These are phyloP conservation scores for Sugiyamaella chiloensis DNA, from an alignment of 805 yeast species.

Conservation along the genomic window DNA sequence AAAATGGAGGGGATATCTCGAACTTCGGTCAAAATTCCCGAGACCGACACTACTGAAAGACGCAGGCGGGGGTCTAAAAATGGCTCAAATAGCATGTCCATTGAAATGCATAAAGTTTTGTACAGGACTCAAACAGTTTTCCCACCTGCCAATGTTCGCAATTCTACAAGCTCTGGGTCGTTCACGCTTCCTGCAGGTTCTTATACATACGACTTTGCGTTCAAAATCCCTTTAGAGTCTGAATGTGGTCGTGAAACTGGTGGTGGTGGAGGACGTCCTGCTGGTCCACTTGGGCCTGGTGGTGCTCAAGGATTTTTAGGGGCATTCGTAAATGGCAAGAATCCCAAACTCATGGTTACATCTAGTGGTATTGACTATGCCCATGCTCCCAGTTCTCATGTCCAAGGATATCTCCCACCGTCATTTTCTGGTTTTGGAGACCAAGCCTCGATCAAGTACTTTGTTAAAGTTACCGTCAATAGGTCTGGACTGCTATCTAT, in stretches of 20 bases:
- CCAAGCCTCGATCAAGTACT: conserved; percentile 42
- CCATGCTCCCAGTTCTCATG: conserved; percentile 19
- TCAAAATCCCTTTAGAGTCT: conserved; percentile 33
- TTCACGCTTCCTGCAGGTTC: conserved; percentile 36
- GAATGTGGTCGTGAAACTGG: conserved; percentile 15
- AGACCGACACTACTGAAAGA: conserved; percentile 22
- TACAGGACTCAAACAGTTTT: conserved; percentile 32
- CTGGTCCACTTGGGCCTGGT: not conserved
- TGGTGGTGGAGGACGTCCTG: not conserved
- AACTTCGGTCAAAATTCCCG: conserved; percentile 25
- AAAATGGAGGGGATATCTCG: conserved; percentile 33
- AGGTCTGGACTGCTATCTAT: conserved; percentile 47
- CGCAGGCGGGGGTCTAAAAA: conserved; percentile 17
- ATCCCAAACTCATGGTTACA: conserved; percentile 5
- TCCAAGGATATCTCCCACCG: conserved; percentile 31
- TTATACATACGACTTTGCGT: conserved; percentile 35
- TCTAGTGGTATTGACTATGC: conserved; percentile 19
- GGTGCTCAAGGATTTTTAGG: conserved; percentile 1
- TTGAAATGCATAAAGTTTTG: conserved; percentile 30
- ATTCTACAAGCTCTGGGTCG: conserved; percentile 18
- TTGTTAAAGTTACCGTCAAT: conserved; percentile 59
- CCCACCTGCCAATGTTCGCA: conserved; percentile 33
- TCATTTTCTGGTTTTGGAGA: conserved; percentile 30
- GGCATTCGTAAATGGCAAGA: not conserved
- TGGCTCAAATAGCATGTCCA: conserved; percentile 17